These are phyloP conservation scores for Beauveria scarabaeidicola DNA, from an alignment of 2,329 filamentous ascomycete species.

Conservation along the genomic window DNA sequence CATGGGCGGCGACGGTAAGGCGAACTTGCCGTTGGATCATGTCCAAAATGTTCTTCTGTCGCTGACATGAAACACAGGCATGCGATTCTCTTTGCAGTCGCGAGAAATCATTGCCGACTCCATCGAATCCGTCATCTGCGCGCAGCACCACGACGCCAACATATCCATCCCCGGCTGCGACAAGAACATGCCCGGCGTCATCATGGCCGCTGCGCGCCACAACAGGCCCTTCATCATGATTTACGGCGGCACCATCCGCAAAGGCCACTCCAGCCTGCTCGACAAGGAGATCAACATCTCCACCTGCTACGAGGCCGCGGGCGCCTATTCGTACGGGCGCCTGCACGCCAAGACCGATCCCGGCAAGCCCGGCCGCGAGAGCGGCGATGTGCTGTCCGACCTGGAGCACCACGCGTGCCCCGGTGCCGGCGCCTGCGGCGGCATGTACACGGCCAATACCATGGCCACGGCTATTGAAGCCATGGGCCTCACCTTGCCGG, in stretches of 20 bases:
- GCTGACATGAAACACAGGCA: slow-evolving; percentile 45
- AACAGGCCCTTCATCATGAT: slow-evolving; percentile 93
- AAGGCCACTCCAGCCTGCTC: slow-evolving; percentile 71
- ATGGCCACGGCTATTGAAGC: slow-evolving; percentile 79
- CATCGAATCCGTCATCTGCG: slow-evolving; percentile 87
- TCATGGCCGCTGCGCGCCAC: slow-evolving; percentile 85
- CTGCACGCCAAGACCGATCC: slow-evolving; percentile 61
- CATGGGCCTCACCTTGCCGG: slow-evolving; percentile 72
- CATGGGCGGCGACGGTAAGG: slow-evolving; percentile 80
- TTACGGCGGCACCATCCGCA: slow-evolving; percentile 84
- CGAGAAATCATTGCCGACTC: slow-evolving; percentile 90
- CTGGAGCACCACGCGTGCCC: slow-evolving; percentile 68
- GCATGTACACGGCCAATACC: slow-evolving; percentile 81
- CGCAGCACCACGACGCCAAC: slow-evolving; percentile 86
- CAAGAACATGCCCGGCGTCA: slow-evolving; percentile 93
- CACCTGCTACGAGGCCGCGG: slow-evolving; percentile 80
- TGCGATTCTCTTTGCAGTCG: slow-evolving; percentile 87
- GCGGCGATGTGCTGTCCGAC: slow-evolving; percentile 75
- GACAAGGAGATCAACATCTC: slow-evolving; percentile 78
- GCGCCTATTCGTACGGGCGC: slow-evolving; percentile 70
- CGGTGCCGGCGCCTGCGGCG: slow-evolving; percentile 53
- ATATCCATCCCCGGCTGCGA: slow-evolving; percentile 91
- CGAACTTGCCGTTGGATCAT: not conserved
- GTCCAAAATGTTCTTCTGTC: not conserved
- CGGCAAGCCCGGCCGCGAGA: slow-evolving; percentile 54